A percentile compares a stretch with the other conserved stretches of the same genome.
phyloP scores from a whole-genome alignment of 352 stramenopile species.

The Globisporangium recalcitrans region DNA sequence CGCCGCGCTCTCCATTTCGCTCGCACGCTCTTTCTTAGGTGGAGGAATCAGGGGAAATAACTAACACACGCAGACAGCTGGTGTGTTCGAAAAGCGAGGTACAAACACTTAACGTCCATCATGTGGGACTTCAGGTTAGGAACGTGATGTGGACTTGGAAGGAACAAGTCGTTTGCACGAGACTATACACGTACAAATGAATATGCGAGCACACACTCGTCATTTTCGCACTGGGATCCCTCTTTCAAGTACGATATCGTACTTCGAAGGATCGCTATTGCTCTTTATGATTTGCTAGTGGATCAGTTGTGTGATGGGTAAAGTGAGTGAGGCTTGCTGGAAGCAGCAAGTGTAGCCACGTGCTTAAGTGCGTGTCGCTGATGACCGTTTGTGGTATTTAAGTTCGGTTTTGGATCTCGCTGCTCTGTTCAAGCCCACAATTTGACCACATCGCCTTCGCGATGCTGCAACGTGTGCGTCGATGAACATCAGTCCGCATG shows the following conservation, averaged over 20 bases:
- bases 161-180: not conserved
- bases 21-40: not conserved
- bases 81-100: not conserved
- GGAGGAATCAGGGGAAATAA: conserved; percentile 10
- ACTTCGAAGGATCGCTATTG: not conserved
- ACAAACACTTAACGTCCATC: not conserved
- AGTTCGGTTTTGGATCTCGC: not conserved
- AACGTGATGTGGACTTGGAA: too few relatives aligned
- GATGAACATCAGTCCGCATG: not conserved
- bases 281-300: not conserved
- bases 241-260: not conserved
- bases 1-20: not conserved
- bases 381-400: not conserved
- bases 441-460: not conserved
- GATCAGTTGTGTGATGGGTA: not conserved
- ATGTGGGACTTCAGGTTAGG: too few relatives aligned
- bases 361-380: not conserved
- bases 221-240: not conserved
- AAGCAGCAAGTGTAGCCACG: not conserved
- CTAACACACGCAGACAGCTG: too few relatives aligned
- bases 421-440: not conserved
- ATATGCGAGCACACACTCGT: too few relatives aligned
- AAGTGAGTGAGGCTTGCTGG: not conserved
- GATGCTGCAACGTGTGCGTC: not conserved
- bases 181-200: too few relatives aligned